Evolutionary conservation across 805 yeast species (phyloP), one percentile per base, ranked within the genome.

Genomic region (Yamadazyma kitorensis): DNA sequence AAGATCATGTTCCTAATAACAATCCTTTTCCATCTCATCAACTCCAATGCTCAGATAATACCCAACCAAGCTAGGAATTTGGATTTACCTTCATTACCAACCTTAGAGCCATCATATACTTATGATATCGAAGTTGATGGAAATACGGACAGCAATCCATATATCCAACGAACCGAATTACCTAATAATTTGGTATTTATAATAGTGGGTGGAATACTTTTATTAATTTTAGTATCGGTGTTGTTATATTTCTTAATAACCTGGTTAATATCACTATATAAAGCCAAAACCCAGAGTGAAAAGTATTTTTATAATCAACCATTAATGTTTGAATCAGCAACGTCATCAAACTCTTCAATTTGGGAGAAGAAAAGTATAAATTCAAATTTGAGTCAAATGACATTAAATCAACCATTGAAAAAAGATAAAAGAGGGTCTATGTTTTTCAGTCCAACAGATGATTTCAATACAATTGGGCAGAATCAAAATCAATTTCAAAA

Each of bases 401-500:
- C 40, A 5, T 21, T 43, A 14, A 40, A 40, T 15, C 41, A 43
- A 24, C 42, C 39, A 8, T 34, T 34, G 24, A 41, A 58, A 12
- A 37, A 40, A 22, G 41, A 39, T 27, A 52, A 60, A 14, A 49
- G 78, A 40, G 54, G 57, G 8, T 72, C 78, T 4, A 59, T 75
- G 71, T 73, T 72, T 39, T 60, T 75, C 13, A 72, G 78, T 17
- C 81, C 81, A 2, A 72, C 76, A 5, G 35, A 17, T 19, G 44
- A 40, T 19, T 27, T 37, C 23, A n/a, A n/a, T n/a, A n/a, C n/a
- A n/a, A n/a, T n/a, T n/a, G n/a, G n/a, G n/a, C n/a, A n/a, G n/a
- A n/a, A n/a, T n/a, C n/a, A n/a, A n/a, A n/a, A n/a, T n/a, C n/a
- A n/a, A n/a, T n/a, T n/a, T n/a, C n/a, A n/a, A n/a, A n/a, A n/a